Evolutionary conservation across 768 basidiomycete species (phyloP).

Genomic region (Auriscalpium vulgare): DNA sequence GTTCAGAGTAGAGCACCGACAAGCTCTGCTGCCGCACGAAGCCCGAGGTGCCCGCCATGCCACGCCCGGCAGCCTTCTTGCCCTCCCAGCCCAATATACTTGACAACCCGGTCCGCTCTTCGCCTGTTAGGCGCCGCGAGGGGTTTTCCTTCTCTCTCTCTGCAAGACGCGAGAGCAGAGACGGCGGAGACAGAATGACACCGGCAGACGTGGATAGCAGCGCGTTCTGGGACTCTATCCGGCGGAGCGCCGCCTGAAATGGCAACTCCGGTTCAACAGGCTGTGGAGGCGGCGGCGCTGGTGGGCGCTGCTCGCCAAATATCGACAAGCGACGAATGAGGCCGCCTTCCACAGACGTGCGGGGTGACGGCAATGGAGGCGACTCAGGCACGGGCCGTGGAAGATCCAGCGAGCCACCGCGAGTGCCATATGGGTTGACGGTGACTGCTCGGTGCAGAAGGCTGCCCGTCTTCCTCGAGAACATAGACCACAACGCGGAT

Average conservation of each 20-base stretch:
- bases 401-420: slow-evolving; percentile 36
- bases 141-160: slow-evolving; percentile 38
- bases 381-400: slow-evolving; percentile 10
- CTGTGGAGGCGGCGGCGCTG: background rate
- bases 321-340: slow-evolving; percentile 10
- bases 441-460: slow-evolving; percentile 22
- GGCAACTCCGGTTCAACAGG: slow-evolving; percentile 16
- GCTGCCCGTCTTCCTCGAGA: slow-evolving; percentile 29
- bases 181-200: slow-evolving; percentile 39
- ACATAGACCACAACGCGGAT: slow-evolving; percentile 27
- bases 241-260: slow-evolving; percentile 33
- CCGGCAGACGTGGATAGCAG: slow-evolving; percentile 49
- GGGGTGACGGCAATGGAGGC: slow-evolving; percentile 8
- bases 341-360: slow-evolving; percentile 23
- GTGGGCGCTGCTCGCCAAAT: slow-evolving; percentile 7
- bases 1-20: slow-evolving; percentile 40
- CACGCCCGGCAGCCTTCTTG: slow-evolving; percentile 27
- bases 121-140: slow-evolving; percentile 37
- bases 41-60: slow-evolving; percentile 42
- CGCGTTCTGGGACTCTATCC: slow-evolving; percentile 30
- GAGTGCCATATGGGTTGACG: slow-evolving; percentile 19
- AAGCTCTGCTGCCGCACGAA: slow-evolving; percentile 55
- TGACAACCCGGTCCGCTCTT: slow-evolving; percentile 45
- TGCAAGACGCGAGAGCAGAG: slow-evolving; percentile 41
- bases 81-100: slow-evolving; percentile 58